Evolutionary conservation across 2,329 filamentous ascomycete species (phyloP), one percentile per base, ranked within the genome.

Genomic region (Fusarium sp.): DNA sequence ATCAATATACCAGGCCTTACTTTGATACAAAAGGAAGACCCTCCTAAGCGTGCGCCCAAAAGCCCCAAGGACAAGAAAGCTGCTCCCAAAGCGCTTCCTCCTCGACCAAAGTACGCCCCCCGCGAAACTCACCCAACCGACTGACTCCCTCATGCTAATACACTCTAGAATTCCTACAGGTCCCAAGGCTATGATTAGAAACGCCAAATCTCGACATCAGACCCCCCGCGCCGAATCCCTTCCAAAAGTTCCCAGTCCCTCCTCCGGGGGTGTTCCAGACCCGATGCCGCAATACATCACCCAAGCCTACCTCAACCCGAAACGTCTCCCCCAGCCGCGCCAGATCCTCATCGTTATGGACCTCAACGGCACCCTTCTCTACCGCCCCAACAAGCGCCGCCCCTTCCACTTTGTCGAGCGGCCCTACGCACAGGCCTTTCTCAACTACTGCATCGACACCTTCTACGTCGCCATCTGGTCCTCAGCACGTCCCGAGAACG

Each of bases 391-490:
- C 48, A 79, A 79, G 41, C 73, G 72, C 23, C 71, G 70, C 2
- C 75, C 77, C 7, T 82, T 79, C 9, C 72, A 74, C 37, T 91
- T 93, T 72, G 76, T 87, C 38, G 77, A 82, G 63, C 89, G 95
- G 1, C 91, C 91, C 0, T 82, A 88, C 62, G 83, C 95, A 1
- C 69, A 78, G 3, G 65, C 77, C 1, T 97, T 99, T 74, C 77
- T 98, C 4, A 71, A 82, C 25, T 92, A 93, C 73, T 84, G 93
- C 65, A 82, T 96, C 66, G 76, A 84, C 11, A 87, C 88, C 55
- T 94, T 96, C 78, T 80, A 81, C 48, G 89, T 97, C 27, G 92
- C 93, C 77, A 85, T 98, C 54, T 99, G 94, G 93, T 96, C 94
- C 2, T 96, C 92, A 7, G 93, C 94, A 0, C 84, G 82, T 17